A percentile compares a stretch with the other conserved stretches of the same genome.
Conservation (phyloP, 2,329 filamentous ascomycete genomes). For the Phoma sp. region DNA sequence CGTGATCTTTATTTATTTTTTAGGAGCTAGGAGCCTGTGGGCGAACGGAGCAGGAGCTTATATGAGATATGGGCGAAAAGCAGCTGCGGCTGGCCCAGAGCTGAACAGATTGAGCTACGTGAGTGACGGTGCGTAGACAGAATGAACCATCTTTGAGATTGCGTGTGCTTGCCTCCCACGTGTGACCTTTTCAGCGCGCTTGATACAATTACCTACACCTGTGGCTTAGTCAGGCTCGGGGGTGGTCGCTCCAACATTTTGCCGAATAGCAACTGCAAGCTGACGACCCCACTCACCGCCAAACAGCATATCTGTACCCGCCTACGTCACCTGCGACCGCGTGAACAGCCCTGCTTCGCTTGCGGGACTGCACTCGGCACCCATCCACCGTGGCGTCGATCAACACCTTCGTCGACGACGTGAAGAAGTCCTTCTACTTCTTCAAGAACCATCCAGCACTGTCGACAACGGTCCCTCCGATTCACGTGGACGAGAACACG, state of each 20-base stretch:
- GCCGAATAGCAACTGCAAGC: constrained; percentile 19
- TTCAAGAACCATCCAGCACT: constrained; percentile 42
- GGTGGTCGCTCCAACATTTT: constrained; percentile 9
- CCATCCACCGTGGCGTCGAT: constrained; percentile 47
- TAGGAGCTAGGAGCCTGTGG: constrained; percentile 3
- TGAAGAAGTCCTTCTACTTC: constrained; percentile 47
- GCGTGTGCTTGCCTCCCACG: not conserved
- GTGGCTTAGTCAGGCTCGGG: constrained; percentile 11
- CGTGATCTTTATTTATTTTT: too few species aligned
- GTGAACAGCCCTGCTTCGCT: constrained; percentile 21
- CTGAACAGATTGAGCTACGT: constrained; percentile 1
- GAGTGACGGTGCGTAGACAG: not conserved
- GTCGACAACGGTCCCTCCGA: constrained; percentile 29
- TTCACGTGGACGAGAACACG: constrained; percentile 21
- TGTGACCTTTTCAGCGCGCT: too few species aligned
- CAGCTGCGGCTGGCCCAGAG: constrained; percentile 16
- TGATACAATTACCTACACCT: too few species aligned
- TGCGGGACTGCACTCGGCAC: constrained; percentile 15
- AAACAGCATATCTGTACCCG: constrained; percentile 9
- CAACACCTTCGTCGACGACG: constrained; percentile 42
- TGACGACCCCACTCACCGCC: constrained; percentile 18
- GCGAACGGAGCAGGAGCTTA: constrained; percentile 4
- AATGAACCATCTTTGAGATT: not conserved
- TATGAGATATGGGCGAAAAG: not conserved
- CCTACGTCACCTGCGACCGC: constrained; percentile 19